phyloP scores from a whole-genome alignment of 805 yeast species.

The Candida insectalens region DNA sequence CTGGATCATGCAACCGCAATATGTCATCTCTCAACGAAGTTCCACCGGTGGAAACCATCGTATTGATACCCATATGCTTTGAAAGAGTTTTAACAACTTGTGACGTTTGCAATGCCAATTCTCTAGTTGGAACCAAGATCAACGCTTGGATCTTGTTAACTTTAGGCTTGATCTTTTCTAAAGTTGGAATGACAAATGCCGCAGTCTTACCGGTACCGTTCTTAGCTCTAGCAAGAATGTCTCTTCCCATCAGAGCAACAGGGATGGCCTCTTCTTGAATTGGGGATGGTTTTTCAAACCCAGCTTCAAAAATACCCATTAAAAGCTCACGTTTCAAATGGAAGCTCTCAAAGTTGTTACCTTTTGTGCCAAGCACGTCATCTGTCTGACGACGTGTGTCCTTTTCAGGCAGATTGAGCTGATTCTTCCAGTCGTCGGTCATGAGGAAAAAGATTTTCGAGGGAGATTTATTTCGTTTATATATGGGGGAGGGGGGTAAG shows the following conservation, averaged over 20 bases:
- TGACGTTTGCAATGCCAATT: conserved; percentile 92
- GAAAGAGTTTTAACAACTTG: conserved; percentile 95
- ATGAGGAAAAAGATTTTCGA: background rate
- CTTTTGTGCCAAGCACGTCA: conserved; percentile 87
- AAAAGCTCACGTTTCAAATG: conserved; percentile 83
- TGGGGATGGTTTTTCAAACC: conserved; percentile 96
- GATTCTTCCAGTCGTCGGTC: conserved; percentile 56
- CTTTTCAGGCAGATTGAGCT: conserved; percentile 66
- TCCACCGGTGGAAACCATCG: conserved; percentile 99
- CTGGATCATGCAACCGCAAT: conserved; percentile 83
- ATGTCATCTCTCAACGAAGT: conserved; percentile 91
- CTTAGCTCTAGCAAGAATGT: conserved; percentile 93
- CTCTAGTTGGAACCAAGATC: conserved; percentile 95
- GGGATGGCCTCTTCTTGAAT: conserved; percentile 97
- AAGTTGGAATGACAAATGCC: conserved; percentile 88
- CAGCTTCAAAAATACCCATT: conserved; percentile 99
- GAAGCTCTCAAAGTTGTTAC: conserved; percentile 86
- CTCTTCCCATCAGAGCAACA: conserved; percentile 90
- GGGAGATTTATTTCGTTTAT: background rate
- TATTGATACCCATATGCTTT: conserved; percentile 82
- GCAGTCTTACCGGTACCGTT: conserved; percentile 99
- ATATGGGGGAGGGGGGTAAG: background rate
- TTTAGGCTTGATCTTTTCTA: conserved; percentile 83
- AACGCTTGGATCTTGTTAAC: conserved; percentile 80
- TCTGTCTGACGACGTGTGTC: conserved; percentile 96